phyloP scores from a whole-genome alignment of 2,329 filamentous ascomycete species.

The Cercospora citrullina region DNA sequence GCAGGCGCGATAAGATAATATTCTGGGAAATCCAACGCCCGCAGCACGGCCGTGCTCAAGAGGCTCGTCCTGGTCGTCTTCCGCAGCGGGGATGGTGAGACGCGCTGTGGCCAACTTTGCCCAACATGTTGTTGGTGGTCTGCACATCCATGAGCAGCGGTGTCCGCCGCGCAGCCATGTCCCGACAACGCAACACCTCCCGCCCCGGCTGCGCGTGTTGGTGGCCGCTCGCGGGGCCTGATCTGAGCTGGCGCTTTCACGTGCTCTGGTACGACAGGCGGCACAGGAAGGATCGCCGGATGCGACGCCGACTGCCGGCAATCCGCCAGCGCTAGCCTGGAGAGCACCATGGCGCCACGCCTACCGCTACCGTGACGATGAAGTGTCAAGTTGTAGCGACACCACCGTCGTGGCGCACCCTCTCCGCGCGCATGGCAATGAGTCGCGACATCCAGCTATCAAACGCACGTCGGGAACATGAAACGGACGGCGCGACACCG shows the following conservation, averaged over 20 bases:
- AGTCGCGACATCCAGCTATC: not conserved
- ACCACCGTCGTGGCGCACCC: not conserved
- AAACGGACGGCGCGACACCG: not conserved
- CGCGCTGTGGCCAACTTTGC: conserved; percentile 2
- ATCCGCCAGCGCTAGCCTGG: not conserved
- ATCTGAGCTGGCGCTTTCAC: not conserved
- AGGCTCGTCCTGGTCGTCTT: conserved; percentile 16
- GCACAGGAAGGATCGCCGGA: not conserved
- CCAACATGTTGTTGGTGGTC: conserved; percentile 14
- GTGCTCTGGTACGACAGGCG: not conserved
- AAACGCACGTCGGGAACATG: not conserved
- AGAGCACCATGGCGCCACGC: not conserved
- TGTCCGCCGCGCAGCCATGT: not conserved
- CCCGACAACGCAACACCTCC: not conserved
- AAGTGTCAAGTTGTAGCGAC: not conserved
- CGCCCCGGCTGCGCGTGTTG: not conserved
- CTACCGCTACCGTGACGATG: not conserved
- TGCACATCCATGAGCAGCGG: not conserved
- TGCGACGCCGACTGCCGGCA: not conserved
- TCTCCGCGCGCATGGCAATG: not conserved
- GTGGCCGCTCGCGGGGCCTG: not conserved
- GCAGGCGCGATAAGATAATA: conserved; percentile 7
- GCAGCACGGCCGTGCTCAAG: conserved; percentile 7
- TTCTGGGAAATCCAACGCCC: conserved; percentile 11
- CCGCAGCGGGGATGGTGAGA: conserved; percentile 20